Evolutionary conservation across 345 rosid species (phyloP), one percentile per base, ranked within the genome.

Genomic region (Eucalyptus pauciflora): DNA sequence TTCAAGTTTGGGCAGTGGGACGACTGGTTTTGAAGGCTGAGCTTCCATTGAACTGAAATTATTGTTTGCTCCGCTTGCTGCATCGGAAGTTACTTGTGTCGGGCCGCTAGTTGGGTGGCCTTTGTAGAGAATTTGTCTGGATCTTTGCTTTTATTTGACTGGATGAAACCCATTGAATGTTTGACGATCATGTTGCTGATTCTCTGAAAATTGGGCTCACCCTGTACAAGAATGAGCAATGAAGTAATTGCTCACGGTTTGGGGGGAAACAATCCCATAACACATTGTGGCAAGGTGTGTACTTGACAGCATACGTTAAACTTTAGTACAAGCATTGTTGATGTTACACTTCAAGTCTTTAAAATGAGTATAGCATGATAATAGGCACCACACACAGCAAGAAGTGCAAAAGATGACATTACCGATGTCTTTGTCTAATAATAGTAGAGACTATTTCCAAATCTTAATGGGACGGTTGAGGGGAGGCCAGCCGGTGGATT

Each of bases 61-160:
- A 5, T 25, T 16, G 17, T 76, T 33, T 31, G 29, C 64, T 58
- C 64, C 13, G 64, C 29, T 58, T 58, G 29, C 64, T 58, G 25
- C n/a, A 25, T 58, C 8, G 25, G 29, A 58, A 58, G n/a, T 24
- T 58, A 6, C 29, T 87, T 41, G 86, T 22, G 24, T 51, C 85
- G 31, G 93, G 94, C 90, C 94, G 93, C 94, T 17, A 15, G 4
- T 85, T 88, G 86, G 87, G 91, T 92, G 95, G 92, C 93, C 76
- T 15, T 25, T 52, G 6, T 50, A 14, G 52, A 14, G 52, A 50
- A 5, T 51, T 51, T 51, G 8, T 51, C 3, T 52, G 56, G 56
- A 52, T 52, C 56, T 1, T 52, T 2, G 22, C 56, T 52, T 13
- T 17, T 52, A 50, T 6, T 52, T 52, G 9, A 16, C 2, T 51